Percentiles rank a stretch among this genome's conserved stretches.
phyloP scores from a whole-genome alignment of 306 rosid genomes.

The Amphicarpaea edgeworthii region DNA sequence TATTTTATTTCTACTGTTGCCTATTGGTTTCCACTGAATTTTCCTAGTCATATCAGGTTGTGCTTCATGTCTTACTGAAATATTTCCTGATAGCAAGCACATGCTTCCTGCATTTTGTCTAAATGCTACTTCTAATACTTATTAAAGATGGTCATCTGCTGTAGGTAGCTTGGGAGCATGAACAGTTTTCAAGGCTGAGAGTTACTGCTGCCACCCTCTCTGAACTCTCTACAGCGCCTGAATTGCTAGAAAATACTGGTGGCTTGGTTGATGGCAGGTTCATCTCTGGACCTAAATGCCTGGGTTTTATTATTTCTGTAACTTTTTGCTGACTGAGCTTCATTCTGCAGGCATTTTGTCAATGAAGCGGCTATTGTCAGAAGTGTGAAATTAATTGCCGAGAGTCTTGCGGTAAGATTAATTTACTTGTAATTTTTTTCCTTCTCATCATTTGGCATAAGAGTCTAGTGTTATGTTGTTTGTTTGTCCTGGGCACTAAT shows the following conservation, averaged over 20 bases:
- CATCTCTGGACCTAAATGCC: slow-evolving; percentile 41
- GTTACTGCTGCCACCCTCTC: slow-evolving; percentile 98
- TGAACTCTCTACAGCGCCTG: slow-evolving; percentile 81
- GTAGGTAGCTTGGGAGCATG: slow-evolving; percentile 99
- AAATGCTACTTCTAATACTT: slow-evolving; percentile 39
- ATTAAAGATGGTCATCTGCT: slow-evolving; percentile 58
- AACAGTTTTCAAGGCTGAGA: slow-evolving; percentile 95
- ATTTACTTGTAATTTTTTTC: slow-evolving; percentile 1
- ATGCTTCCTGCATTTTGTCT: slow-evolving; percentile 21
- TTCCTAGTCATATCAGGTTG: slow-evolving; percentile 19
- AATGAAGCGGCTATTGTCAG: slow-evolving; percentile 73
- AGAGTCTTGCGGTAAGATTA: slow-evolving; percentile 89
- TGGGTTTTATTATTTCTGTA: slow-evolving; percentile 28
- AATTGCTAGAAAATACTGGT: slow-evolving; percentile 85
- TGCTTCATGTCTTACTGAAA: slow-evolving; percentile 12
- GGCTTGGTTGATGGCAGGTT: slow-evolving; percentile 91
- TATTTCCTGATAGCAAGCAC: slow-evolving; percentile 24
- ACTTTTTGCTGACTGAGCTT: slow-evolving; percentile 52
- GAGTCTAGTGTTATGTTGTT: slow-evolving; percentile 4
- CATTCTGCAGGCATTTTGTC: slow-evolving; percentile 71
- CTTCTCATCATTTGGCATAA: slow-evolving; percentile 7
- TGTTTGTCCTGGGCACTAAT: slow-evolving; percentile 14
- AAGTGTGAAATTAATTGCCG: slow-evolving; percentile 92
- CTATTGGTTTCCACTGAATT: background rate
- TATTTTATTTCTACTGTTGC: background rate